Conservation (phyloP, 345 rosid species). For the Combretum micranthum region DNA sequence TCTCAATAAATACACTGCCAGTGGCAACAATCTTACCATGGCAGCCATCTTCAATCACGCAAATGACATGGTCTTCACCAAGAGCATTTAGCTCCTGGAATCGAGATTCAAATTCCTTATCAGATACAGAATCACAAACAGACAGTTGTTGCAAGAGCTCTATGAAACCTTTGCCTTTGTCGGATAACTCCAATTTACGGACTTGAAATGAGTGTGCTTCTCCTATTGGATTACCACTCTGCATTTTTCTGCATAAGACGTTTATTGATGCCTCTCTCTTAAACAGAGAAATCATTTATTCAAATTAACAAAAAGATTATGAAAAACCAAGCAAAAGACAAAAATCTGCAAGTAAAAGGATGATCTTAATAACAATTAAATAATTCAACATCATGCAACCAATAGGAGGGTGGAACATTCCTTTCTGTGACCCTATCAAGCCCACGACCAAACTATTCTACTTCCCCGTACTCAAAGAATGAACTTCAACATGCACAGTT, state of each 20-base stretch:
- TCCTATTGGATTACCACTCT: slow-evolving; percentile 7
- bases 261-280: background rate
- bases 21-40: slow-evolving; percentile 56
- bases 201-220: slow-evolving; percentile 27
- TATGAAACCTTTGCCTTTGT: slow-evolving; percentile 65
- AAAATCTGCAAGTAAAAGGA: background rate
- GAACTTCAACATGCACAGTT: too few species aligned
- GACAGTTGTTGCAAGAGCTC: slow-evolving; percentile 63
- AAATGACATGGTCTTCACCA: slow-evolving; percentile 72
- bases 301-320: background rate
- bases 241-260: slow-evolving; percentile 18
- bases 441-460: too few species aligned
- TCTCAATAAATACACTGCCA: slow-evolving; percentile 71
- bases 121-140: slow-evolving; percentile 53
- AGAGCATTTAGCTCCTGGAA: slow-evolving; percentile 51
- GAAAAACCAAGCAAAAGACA: background rate
- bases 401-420: too few species aligned
- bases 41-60: slow-evolving; percentile 66
- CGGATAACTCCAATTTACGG: slow-evolving; percentile 59
- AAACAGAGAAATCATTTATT: background rate
- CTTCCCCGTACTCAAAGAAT: too few species aligned
- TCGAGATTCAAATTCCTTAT: slow-evolving; percentile 51
- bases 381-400: too few species aligned
- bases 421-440: too few species aligned
- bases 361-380: too few species aligned